Conservation (phyloP, 176 grass and related monocot species). For the Rhynchospora tenuis region DNA sequence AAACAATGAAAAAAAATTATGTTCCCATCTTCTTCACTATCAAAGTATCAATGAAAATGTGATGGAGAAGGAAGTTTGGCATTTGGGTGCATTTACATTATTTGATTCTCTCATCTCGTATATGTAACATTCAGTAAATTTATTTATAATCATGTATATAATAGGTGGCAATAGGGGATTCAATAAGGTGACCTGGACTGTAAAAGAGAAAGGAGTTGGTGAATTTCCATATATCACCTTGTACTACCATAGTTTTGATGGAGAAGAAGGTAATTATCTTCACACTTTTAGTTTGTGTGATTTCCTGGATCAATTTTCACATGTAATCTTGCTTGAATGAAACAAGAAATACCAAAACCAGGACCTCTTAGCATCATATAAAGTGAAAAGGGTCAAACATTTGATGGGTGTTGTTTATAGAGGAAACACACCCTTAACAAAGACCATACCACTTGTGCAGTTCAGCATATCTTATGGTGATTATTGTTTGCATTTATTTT, state of each 20-base stretch:
- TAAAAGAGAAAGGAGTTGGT: slow-evolving; percentile 58
- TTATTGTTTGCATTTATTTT: neutral
- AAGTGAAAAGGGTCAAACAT: neutral
- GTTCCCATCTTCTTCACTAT: neutral
- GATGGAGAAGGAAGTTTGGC: neutral
- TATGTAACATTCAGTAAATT: neutral
- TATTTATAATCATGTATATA: neutral
- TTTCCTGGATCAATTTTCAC: neutral
- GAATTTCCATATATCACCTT: slow-evolving; percentile 60
- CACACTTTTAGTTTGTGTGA: neutral
- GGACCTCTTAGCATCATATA: neutral
- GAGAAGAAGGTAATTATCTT: slow-evolving; percentile 49
- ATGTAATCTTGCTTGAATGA: neutral
- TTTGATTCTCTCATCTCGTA: neutral
- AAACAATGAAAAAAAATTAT: too few relatives aligned
- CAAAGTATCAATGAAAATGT: neutral
- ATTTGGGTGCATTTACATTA: neutral
- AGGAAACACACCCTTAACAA: neutral
- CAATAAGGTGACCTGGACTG: slow-evolving; percentile 59
- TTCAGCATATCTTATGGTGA: neutral
- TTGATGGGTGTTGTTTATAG: neutral
- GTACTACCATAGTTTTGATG: slow-evolving; percentile 69
- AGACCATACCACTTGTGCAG: neutral
- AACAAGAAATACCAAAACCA: neutral
- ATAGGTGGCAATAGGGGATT: slow-evolving; percentile 69